phyloP scores from a whole-genome alignment of 176 grass and related monocot genomes.

The Thalia dealbata region DNA sequence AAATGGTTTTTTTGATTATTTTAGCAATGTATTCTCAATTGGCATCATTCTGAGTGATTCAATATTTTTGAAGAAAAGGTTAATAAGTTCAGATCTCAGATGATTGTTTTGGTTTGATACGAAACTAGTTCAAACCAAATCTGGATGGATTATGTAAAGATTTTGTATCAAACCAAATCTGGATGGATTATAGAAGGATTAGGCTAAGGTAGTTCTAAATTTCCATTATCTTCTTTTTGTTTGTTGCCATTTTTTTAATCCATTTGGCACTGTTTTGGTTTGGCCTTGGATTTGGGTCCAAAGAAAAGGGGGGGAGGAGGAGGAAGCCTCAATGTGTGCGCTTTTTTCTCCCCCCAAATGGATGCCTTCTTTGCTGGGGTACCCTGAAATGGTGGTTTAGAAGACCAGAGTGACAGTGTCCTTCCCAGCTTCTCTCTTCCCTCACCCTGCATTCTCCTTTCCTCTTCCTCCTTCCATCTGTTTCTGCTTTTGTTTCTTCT shows the following conservation, averaged over 20 bases:
- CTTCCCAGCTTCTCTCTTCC: too few species aligned
- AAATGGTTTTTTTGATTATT: too few species aligned
- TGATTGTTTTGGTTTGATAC: too few species aligned
- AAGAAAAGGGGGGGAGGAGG: constrained; percentile 22
- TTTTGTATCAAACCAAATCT: too few species aligned
- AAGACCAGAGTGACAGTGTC: background rate
- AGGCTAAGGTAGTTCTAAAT: background rate
- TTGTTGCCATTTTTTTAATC: background rate
- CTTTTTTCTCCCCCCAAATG: constrained; percentile 55
- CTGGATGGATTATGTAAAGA: too few species aligned
- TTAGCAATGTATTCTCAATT: too few species aligned
- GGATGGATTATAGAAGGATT: too few species aligned
- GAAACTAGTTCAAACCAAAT: too few species aligned
- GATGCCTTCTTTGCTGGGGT: constrained; percentile 16
- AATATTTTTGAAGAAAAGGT: too few species aligned
- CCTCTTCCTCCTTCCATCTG: background rate
- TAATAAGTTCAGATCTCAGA: too few species aligned
- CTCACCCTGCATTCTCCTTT: background rate
- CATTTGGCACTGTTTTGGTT: background rate
- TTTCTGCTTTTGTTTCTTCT: background rate
- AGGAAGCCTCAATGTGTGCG: constrained; percentile 16
- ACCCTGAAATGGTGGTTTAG: constrained; percentile 13
- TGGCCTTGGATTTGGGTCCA: constrained; percentile 42
- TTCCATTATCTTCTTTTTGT: background rate
- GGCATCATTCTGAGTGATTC: too few species aligned